These are phyloP conservation scores for Trichoderma semiorbis DNA, from an alignment of 2,329 filamentous ascomycete species.

Conservation along the genomic window DNA sequence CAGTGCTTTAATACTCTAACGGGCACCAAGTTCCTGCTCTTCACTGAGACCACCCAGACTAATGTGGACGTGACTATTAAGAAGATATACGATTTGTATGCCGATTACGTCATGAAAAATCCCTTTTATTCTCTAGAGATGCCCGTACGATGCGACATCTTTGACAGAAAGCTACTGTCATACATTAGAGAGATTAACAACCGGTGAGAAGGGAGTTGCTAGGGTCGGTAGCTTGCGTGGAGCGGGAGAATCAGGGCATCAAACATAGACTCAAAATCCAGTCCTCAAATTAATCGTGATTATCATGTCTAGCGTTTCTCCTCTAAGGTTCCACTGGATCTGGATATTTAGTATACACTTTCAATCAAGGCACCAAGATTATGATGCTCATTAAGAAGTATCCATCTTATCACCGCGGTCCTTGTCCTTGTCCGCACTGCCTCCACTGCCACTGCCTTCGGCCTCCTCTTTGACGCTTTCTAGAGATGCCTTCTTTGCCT, in stretches of 20 bases:
- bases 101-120: slow-evolving; percentile 99
- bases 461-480: slow-evolving; percentile 80
- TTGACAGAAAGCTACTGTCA: slow-evolving; percentile 78
- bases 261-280: slow-evolving; percentile 1
- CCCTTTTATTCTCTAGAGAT: slow-evolving; percentile 98
- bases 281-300: slow-evolving; percentile 13
- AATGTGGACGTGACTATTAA: slow-evolving; percentile 82
- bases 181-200: slow-evolving; percentile 74
- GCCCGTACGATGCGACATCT: slow-evolving; percentile 92
- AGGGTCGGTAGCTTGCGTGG: background rate
- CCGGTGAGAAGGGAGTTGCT: slow-evolving; percentile 34
- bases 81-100: slow-evolving; percentile 89
- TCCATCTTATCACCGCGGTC: slow-evolving; percentile 79
- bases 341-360: slow-evolving; percentile 32
- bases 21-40: slow-evolving; percentile 91
- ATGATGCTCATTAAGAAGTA: slow-evolving; percentile 55
- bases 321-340: slow-evolving; percentile 2
- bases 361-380: slow-evolving; percentile 29
- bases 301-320: slow-evolving; percentile 13
- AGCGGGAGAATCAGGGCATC: background rate
- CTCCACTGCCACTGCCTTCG: slow-evolving; percentile 51
- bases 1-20: slow-evolving; percentile 96
- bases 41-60: slow-evolving; percentile 83
- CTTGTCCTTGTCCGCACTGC: slow-evolving; percentile 39
- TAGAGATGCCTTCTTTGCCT: slow-evolving; percentile 69